Evolutionary conservation across 2,329 filamentous ascomycete genomes (phyloP), one percentile per base, ranked within the genome.

Genomic region (Pseudocercospora ulei): DNA sequence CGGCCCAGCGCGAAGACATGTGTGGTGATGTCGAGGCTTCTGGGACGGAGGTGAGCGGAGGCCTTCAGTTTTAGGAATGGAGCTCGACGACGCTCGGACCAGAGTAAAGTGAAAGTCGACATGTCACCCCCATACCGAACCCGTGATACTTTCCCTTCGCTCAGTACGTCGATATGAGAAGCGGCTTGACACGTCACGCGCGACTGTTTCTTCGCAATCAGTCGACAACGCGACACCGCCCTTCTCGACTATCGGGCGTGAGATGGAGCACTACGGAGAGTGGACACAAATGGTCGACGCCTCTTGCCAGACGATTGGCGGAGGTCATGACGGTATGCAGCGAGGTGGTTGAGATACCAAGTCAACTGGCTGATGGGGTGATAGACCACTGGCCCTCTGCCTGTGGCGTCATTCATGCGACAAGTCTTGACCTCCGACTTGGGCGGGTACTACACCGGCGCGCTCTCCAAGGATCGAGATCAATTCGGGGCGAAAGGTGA

Each of bases 371-470:
- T 41, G 31, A 49, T 35, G 35, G 35, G 7, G 8, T 39, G 26
- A 9, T 51, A 82, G 77, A 76, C 80, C 25, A 96, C 90, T 7
- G 90, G 90, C 0, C 88, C 90, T 3, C 78, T 96, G 17, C 84
- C 90, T 1, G 74, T 98, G 44, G 87, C 90, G 3, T 80, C 85
- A 36, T 98, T 87, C 62, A 98, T 98, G 90, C 87, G 90, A 59
- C 93, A 96, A 79, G 95, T 88, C 61, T 75, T 98, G 48, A 98
- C 90, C 1, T 82, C 83, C 7, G 83, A 90, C 45, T 66, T 85
- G 24, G 86, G 85, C 42, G 90, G 90, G 38, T 98, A 98, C 66
- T 98, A 98, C 64, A 96, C 86, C 0, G 75, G 77, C 14, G 43
- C 51, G 5, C 71, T 79, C 27, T 71, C 72, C 38, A 65, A 75